Evolutionary conservation across 2,329 filamentous ascomycete species (phyloP).

Genomic region (Mycosphaerella arachidis): DNA sequence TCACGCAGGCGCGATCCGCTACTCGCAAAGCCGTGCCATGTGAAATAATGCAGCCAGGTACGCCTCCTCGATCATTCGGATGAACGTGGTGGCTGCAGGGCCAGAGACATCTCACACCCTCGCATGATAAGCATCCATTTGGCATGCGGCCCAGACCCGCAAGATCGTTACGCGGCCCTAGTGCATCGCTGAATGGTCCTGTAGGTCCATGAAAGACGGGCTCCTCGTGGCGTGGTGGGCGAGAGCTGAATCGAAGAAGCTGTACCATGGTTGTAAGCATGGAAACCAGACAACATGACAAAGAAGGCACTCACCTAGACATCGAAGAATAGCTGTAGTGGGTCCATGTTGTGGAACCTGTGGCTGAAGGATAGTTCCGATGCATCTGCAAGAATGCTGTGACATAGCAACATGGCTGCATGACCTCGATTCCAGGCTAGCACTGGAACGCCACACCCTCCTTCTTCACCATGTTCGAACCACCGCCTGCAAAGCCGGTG

Average conservation of each 20-base stretch:
- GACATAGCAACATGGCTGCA: no score
- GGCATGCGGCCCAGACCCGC: background rate
- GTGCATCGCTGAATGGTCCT: background rate
- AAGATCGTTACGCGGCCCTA: background rate
- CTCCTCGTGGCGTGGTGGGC: background rate
- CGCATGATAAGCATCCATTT: background rate
- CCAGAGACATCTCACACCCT: background rate
- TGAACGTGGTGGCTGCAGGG: background rate
- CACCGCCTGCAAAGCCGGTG: conserved; percentile 87
- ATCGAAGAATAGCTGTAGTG: no score
- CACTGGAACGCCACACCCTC: conserved; percentile 78
- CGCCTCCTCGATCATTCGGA: background rate
- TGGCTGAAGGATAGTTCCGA: no score
- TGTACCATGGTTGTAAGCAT: background rate
- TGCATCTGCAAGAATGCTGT: background rate
- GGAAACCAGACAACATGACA: background rate
- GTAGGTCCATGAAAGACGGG: background rate
- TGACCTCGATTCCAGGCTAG: conserved; percentile 37
- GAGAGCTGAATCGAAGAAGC: background rate
- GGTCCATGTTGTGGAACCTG: no score
- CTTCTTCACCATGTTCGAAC: conserved; percentile 75
- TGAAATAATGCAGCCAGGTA: background rate
- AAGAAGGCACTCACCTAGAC: no score
- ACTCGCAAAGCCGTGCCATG: background rate
- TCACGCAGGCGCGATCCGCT: background rate